These are phyloP conservation scores for Syzygium grande DNA, from an alignment of 345 rosid species.

Conservation along the genomic window DNA sequence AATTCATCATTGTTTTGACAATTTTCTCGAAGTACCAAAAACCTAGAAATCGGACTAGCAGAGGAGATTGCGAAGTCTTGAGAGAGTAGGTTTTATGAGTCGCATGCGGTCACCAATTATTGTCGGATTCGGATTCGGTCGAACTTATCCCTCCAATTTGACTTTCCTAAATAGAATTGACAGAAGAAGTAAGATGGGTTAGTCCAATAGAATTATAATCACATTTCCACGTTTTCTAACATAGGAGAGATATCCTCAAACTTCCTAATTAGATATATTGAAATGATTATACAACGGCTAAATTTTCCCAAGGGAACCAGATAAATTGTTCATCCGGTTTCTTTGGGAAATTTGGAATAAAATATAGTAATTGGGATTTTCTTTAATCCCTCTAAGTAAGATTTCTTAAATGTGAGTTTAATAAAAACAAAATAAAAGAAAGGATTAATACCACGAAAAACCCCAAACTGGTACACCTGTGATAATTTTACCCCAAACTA, in stretches of 20 bases:
- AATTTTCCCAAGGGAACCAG: no score
- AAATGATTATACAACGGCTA: no score
- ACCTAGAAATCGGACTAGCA: background rate
- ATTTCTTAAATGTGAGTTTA: no score
- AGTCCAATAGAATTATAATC: background rate
- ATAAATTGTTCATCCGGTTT: no score
- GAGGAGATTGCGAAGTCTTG: background rate
- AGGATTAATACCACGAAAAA: no score
- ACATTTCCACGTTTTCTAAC: background rate
- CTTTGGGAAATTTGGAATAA: no score
- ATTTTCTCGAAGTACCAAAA: background rate
- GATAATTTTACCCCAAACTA: no score
- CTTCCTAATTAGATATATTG: background rate
- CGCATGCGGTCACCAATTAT: background rate
- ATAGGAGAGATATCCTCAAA: background rate
- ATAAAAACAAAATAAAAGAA: no score
- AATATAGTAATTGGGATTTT: no score
- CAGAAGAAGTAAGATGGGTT: background rate
- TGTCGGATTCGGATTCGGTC: background rate
- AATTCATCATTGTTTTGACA: no score
- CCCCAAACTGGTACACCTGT: no score
- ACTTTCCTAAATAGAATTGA: background rate
- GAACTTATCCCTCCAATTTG: background rate
- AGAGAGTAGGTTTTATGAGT: background rate
- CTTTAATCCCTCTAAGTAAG: no score